phyloP scores from a whole-genome alignment of 1,139 yeast species.

The Pichia sp. region DNA sequence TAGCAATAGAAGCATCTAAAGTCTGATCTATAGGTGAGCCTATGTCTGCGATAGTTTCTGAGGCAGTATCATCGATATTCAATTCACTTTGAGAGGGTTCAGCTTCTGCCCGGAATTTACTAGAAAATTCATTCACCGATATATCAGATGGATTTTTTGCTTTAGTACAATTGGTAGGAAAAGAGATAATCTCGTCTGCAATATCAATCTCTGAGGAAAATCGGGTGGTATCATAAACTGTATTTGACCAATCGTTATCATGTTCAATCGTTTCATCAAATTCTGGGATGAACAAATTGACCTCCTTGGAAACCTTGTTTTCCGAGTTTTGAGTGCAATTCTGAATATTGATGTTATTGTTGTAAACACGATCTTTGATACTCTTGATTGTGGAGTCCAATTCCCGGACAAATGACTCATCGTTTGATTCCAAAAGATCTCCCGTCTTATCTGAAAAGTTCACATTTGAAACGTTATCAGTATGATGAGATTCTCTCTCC shows the following conservation, averaged over 20 bases:
- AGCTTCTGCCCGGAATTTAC: background rate
- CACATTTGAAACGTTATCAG: background rate
- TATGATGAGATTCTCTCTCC: background rate
- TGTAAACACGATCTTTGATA: background rate
- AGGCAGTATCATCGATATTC: background rate
- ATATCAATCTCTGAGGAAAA: conserved; percentile 4
- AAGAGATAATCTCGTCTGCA: background rate
- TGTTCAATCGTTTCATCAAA: background rate
- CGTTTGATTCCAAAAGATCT: conserved; percentile 3
- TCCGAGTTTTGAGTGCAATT: background rate
- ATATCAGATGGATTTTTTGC: background rate
- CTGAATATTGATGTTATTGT: background rate
- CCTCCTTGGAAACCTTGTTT: background rate
- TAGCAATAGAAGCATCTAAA: background rate
- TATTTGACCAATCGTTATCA: conserved; percentile 24
- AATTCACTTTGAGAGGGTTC: background rate
- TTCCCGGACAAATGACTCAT: conserved; percentile 10
- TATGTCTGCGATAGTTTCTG: background rate
- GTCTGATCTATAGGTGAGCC: background rate
- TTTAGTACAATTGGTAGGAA: background rate
- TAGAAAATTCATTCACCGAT: background rate
- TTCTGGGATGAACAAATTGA: background rate
- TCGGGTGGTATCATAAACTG: conserved; percentile 19
- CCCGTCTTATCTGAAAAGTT: background rate
- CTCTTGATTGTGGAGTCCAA: conserved; percentile 8